A percentile compares a stretch with the other conserved stretches of the same genome.
These are phyloP conservation scores for Cokeromyces recurvatus DNA, from an alignment of 371 early-diverging fungal species.

Conservation along the genomic window DNA sequence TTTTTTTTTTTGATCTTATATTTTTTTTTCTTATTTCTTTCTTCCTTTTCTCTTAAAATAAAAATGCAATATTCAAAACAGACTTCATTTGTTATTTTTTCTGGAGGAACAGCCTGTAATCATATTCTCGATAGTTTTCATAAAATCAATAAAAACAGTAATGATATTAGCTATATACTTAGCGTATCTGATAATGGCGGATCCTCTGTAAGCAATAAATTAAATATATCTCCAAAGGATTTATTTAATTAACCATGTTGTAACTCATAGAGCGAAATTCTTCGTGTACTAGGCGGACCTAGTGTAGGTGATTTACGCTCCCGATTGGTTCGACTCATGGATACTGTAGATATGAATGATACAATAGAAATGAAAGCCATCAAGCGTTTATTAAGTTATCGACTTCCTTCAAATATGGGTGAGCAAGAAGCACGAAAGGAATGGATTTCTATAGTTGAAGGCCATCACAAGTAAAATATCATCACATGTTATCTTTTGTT, in stretches of 20 bases:
- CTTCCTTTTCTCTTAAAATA: too few relatives aligned
- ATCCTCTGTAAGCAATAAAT: constrained; percentile 44
- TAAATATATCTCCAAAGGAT: too few relatives aligned
- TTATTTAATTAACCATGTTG: neutral
- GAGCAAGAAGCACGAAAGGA: constrained; percentile 52
- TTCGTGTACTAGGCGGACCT: constrained; percentile 67
- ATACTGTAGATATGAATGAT: constrained; percentile 24
- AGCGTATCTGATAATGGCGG: constrained; percentile 74
- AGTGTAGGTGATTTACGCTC: constrained; percentile 71
- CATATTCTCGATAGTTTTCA: constrained; percentile 51
- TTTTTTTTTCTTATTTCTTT: too few relatives aligned
- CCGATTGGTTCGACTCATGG: constrained; percentile 57
- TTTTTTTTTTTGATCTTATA: too few relatives aligned
- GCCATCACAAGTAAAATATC: constrained; percentile 55
- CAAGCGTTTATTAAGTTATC: constrained; percentile 60
- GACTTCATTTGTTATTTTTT: constrained; percentile 50
- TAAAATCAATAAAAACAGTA: constrained; percentile 43
- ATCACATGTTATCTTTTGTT: neutral
- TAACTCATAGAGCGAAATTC: constrained; percentile 47
- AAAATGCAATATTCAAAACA: too few relatives aligned
- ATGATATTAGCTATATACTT: constrained; percentile 64
- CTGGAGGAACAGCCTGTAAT: constrained; percentile 75
- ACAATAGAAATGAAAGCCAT: constrained; percentile 50
- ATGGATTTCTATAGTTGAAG: constrained; percentile 67
- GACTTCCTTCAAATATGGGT: constrained; percentile 52